Conservation (phyloP, 2,329 filamentous ascomycete genomes). For the Colletotrichum lini region DNA sequence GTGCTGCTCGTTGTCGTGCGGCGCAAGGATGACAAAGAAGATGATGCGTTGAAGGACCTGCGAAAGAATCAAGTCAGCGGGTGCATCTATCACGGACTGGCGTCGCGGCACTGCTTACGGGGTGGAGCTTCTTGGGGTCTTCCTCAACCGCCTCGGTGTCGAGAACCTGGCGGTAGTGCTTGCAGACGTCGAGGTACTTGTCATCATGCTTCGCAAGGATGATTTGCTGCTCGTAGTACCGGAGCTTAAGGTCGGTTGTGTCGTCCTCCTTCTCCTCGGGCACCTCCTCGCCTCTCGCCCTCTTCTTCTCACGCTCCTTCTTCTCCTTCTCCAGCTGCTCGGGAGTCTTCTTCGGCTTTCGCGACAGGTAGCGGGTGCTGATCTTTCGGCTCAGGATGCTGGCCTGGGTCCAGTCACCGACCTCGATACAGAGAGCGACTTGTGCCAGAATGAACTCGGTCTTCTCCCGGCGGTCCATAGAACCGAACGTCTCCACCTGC, state of each 20-base stretch:
- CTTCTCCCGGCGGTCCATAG: conserved; percentile 97
- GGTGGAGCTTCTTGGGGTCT: conserved; percentile 86
- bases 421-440: conserved; percentile 94
- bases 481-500: conserved; percentile 98
- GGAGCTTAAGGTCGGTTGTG: conserved; percentile 95
- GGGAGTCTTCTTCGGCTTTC: conserved; percentile 90
- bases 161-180: conserved; percentile 96
- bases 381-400: conserved; percentile 96
- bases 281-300: conserved; percentile 83
- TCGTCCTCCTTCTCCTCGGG: conserved; percentile 86
- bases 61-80: background rate
- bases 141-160: conserved; percentile 97
- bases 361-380: conserved; percentile 90
- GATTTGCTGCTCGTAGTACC: conserved; percentile 98
- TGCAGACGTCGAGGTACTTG: conserved; percentile 98
- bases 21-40: conserved; percentile 96
- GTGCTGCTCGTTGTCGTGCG: conserved; percentile 98
- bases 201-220: conserved; percentile 94
- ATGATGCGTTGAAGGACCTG: conserved; percentile 94
- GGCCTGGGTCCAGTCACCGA: conserved; percentile 95
- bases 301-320: conserved; percentile 90
- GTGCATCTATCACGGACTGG: background rate
- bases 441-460: conserved; percentile 98
- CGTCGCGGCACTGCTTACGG: conserved; percentile 69
- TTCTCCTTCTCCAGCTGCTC: conserved; percentile 93